These are phyloP conservation scores for Capsicum pubescens DNA, from an alignment of 257 asterid genomes.

Conservation along the genomic window DNA sequence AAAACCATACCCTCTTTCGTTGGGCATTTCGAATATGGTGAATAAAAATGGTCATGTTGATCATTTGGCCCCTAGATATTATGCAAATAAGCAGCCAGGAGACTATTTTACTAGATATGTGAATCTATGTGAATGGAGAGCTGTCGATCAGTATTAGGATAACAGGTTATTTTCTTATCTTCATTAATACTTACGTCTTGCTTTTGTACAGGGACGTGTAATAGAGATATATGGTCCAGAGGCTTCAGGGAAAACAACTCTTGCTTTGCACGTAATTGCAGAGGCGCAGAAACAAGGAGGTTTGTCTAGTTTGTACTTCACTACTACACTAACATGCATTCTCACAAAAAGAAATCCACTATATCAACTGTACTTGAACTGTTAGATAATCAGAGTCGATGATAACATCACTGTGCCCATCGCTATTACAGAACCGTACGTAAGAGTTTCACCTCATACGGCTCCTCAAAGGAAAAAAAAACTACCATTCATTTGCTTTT, in stretches of 20 bases:
- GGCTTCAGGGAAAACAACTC: slow-evolving; percentile 98
- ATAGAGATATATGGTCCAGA: slow-evolving; percentile 97
- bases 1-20: neutral
- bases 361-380: no score
- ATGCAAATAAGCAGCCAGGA: slow-evolving; percentile 1
- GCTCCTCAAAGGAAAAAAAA: neutral
- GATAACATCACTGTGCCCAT: no score
- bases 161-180: neutral
- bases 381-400: no score
- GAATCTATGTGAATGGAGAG: neutral
- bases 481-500: slow-evolving; percentile 13
- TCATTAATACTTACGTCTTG: slow-evolving; percentile 10
- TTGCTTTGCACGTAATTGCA: slow-evolving; percentile 92
- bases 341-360: neutral
- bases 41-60: neutral
- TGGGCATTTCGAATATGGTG: slow-evolving; percentile 8
- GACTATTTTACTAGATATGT: neutral
- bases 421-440: no score
- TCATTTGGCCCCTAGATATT: neutral
- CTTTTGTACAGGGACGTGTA: slow-evolving; percentile 76
- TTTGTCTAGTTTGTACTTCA: slow-evolving; percentile 31
- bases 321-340: neutral
- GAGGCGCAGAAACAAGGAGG: slow-evolving; percentile 99
- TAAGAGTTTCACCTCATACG: no score
- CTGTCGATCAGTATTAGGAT: slow-evolving; percentile 18